Evolutionary conservation across 1,139 yeast species (phyloP), one percentile per base, ranked within the genome.

Genomic region (Debaryomycetaceae sp.): DNA sequence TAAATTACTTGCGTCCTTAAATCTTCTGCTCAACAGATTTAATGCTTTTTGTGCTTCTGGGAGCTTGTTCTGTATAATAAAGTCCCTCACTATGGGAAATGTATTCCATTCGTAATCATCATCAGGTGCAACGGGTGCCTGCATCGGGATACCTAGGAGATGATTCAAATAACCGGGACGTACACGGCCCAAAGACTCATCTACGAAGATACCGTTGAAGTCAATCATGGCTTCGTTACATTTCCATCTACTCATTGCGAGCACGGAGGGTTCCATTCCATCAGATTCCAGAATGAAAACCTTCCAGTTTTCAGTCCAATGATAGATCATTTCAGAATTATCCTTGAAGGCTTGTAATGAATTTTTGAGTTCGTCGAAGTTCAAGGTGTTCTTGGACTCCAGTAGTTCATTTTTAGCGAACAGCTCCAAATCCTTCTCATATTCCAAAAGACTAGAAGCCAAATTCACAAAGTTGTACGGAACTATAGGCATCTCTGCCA

Each of bases 21-120:
- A 11, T 27, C 11, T 27, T 27, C 11, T 27, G 31, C 11, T 11
- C 11, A 27, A 27, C 31, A 8, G 31, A 11, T 27, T 11, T 4
- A 27, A 27, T 27, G 31, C 31, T 3, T 27, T 27, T 11, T 27
- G 31, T 27, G 31, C 42, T 40, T 36, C 38, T 62, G 69, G 75
- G 78, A 76, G 51, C 83, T 79, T 3, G 70, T 67, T 6, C 55
- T 57, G 43, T 68, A 70, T 38, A 11, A 86, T 59, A 2, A 80
- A 81, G 57, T 89, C 95, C 50, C 95, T 75, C 2, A 89, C 71
- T 5, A 78, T 76, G 0, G 98, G 97, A 57, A 87, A 87, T 3
- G 88, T 75, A 62, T 84, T 81, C 78, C 87, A 82, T 45, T 76
- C 72, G 50, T 68, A 75, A 20, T 55, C 51, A 6, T 57, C 56